A percentile compares a stretch with the other conserved stretches of the same genome.
phyloP scores from a whole-genome alignment of 1,284 basidiomycete species.

The Chiua sp. region DNA sequence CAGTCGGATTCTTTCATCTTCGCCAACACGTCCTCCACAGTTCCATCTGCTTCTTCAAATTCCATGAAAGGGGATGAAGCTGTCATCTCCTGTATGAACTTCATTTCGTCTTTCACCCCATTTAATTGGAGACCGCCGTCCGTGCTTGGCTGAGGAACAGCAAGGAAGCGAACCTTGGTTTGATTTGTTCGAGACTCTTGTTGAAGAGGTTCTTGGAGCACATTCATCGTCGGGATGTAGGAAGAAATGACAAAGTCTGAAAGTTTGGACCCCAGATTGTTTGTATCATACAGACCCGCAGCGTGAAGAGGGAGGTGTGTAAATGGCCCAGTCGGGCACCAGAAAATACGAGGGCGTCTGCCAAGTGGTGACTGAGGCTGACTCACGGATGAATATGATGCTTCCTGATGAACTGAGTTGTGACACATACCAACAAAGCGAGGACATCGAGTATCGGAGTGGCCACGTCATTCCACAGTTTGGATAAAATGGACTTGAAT shows the following conservation, averaged over 20 bases:
- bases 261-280: neutral
- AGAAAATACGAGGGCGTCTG: conserved; percentile 10
- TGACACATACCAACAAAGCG: conserved; percentile 8
- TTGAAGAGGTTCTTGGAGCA: neutral
- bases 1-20: neutral
- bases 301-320: conserved; percentile 20
- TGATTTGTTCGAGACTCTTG: neutral
- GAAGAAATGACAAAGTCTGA: conserved; percentile 21
- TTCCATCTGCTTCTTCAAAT: conserved; percentile 8
- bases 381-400: neutral
- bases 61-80: conserved; percentile 1
- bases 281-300: conserved; percentile 5
- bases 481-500: neutral
- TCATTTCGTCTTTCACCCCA: conserved; percentile 5
- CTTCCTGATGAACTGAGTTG: too few relatives aligned
- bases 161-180: conserved; percentile 5
- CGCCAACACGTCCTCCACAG: conserved; percentile 4
- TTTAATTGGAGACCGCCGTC: conserved; percentile 1
- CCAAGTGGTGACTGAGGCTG: neutral
- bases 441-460: conserved; percentile 9
- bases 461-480: conserved; percentile 10
- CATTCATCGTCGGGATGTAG: conserved; percentile 14
- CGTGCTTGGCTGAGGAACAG: conserved; percentile 14
- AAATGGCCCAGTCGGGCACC: conserved; percentile 17
- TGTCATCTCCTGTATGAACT: neutral